Percentiles rank a stretch among this genome's conserved stretches.
These are phyloP conservation scores for Raffaelea ambrosiae DNA, from an alignment of 2,329 filamentous ascomycete genomes.

Conservation along the genomic window DNA sequence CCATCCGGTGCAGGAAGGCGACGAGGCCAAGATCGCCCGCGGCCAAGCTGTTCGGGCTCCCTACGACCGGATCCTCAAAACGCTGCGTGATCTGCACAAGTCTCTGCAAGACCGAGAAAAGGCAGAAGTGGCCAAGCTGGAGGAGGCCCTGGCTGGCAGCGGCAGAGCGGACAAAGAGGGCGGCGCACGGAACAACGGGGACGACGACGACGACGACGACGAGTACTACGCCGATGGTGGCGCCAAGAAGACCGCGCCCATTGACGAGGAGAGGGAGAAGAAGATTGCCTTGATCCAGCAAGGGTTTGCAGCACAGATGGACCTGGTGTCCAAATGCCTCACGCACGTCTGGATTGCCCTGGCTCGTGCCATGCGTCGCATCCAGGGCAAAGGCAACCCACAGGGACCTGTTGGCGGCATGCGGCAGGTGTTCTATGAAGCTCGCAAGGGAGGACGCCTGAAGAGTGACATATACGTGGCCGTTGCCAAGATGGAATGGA, in stretches of 20 bases:
- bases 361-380: conserved; percentile 85
- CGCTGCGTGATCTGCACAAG: conserved; percentile 78
- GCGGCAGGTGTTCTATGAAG: conserved; percentile 81
- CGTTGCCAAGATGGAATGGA: conserved; percentile 85
- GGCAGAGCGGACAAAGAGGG: conserved; percentile 12
- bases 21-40: conserved; percentile 65
- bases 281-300: conserved; percentile 55
- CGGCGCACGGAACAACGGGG: conserved; percentile 19
- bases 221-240: conserved; percentile 26
- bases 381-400: conserved; percentile 72
- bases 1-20: conserved; percentile 67
- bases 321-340: conserved; percentile 72
- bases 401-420: conserved; percentile 57
- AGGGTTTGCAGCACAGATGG: conserved; percentile 63
- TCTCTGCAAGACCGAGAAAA: conserved; percentile 59
- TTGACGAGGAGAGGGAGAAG: conserved; percentile 39
- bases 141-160: conserved; percentile 30
- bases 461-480: conserved; percentile 94
- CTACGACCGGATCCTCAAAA: conserved; percentile 73
- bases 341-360: conserved; percentile 93
- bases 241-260: conserved; percentile 34
- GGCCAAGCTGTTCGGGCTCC: conserved; percentile 72
- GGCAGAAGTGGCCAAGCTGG: conserved; percentile 46
- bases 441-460: conserved; percentile 75
- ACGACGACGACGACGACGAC: conserved; percentile 21